These are phyloP conservation scores for Pneumocystis sp. DNA, from an alignment of 1,139 yeast species.

Conservation along the genomic window DNA sequence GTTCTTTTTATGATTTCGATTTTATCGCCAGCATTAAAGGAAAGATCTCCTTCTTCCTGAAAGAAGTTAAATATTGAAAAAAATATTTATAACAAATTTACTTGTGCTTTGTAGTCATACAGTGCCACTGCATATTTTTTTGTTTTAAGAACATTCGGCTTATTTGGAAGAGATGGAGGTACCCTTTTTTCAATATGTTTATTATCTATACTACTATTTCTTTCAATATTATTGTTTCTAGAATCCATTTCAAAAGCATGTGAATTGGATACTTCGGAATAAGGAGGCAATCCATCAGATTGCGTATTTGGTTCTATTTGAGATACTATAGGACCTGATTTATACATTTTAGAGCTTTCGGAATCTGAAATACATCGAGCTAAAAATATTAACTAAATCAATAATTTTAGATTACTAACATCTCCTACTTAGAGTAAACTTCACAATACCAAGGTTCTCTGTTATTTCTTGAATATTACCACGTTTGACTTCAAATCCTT, in stretches of 20 bases:
- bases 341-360: constrained; percentile 13
- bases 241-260: not conserved
- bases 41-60: constrained; percentile 78
- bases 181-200: constrained; percentile 10
- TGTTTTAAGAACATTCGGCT: constrained; percentile 24
- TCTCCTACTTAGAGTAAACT: constrained; percentile 69
- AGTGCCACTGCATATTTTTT: constrained; percentile 55
- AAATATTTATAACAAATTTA: not conserved
- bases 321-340: constrained; percentile 14
- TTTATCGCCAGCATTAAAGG: constrained; percentile 74
- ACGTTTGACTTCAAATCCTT: constrained; percentile 62
- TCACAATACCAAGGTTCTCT: constrained; percentile 74
- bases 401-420: not conserved
- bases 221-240: not conserved
- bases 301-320: constrained; percentile 15
- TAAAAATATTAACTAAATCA: not conserved
- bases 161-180: constrained; percentile 27
- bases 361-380: constrained; percentile 3
- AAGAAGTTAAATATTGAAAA: not conserved
- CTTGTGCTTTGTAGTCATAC: constrained; percentile 63
- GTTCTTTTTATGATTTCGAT: constrained; percentile 74
- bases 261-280: constrained; percentile 11
- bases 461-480: constrained; percentile 84
- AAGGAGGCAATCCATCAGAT: constrained; percentile 17
- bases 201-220: not conserved